Evolutionary conservation across 345 rosid genomes (phyloP).

Genomic region (Pistacia integerrima): DNA sequence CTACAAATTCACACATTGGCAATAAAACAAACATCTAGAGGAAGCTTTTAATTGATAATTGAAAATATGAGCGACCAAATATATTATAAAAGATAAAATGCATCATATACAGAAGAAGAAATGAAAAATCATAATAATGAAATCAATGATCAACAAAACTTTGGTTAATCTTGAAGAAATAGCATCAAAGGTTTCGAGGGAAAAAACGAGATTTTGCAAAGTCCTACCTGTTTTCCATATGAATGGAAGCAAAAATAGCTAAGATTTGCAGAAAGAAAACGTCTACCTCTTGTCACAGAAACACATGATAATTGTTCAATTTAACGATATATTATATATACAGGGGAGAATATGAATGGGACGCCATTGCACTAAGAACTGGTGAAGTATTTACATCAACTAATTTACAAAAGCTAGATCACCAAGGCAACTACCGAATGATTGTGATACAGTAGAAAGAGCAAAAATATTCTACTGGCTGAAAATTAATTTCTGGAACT

Average conservation of each 20-base stretch:
- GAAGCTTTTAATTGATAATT: too few relatives aligned
- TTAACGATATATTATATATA: too few relatives aligned
- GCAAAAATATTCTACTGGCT: not conserved
- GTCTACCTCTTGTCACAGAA: not conserved
- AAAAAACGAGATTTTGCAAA: not conserved
- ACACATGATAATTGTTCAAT: too few relatives aligned
- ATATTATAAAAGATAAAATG: too few relatives aligned
- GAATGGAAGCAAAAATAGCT: not conserved
- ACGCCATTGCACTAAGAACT: not conserved
- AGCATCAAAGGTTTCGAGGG: too few relatives aligned
- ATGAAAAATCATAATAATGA: too few relatives aligned
- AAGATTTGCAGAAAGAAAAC: not conserved
- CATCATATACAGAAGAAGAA: too few relatives aligned
- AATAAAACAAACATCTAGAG: too few relatives aligned
- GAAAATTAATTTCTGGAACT: not conserved
- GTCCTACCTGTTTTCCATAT: not conserved
- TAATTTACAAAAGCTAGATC: not conserved
- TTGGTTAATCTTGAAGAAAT: too few relatives aligned
- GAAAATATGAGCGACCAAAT: too few relatives aligned
- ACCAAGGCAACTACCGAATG: not conserved
- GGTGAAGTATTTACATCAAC: slow-evolving; percentile 3
- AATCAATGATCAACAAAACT: too few relatives aligned
- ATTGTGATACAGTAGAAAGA: not conserved
- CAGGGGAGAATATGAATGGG: not conserved
- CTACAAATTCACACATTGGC: too few relatives aligned